Evolutionary conservation across 2,329 filamentous ascomycete genomes (phyloP).

Genomic region (Diaporthe citriasiana): DNA sequence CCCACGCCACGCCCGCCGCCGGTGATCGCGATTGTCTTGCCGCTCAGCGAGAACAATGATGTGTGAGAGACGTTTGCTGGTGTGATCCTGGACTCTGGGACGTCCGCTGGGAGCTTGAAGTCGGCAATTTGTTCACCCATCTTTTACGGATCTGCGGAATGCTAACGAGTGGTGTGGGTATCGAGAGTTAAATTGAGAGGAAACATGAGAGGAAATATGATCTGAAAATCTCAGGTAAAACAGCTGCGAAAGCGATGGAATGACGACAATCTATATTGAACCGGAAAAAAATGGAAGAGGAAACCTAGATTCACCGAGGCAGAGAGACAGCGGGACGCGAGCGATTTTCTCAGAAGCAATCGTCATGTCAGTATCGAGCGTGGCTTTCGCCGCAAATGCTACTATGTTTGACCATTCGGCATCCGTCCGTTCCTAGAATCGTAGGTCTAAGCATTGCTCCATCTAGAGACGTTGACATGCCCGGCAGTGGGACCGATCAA

Average conservation of each 20-base stretch:
- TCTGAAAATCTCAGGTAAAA: neutral
- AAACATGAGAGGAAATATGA: too few relatives aligned
- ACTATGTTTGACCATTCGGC: neutral
- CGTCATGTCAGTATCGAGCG: neutral
- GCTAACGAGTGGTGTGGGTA: neutral
- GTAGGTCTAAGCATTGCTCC: conserved; percentile 31
- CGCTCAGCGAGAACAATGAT: conserved; percentile 19
- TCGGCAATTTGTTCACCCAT: conserved; percentile 31
- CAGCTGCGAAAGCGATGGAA: neutral
- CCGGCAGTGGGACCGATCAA: neutral
- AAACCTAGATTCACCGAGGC: neutral
- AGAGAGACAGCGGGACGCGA: neutral
- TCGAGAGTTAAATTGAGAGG: neutral
- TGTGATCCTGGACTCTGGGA: conserved; percentile 32
- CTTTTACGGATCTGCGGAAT: neutral
- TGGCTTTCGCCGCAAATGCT: neutral
- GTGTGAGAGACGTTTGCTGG: conserved; percentile 27
- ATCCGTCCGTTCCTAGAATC: conserved; percentile 15
- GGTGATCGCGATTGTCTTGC: conserved; percentile 60
- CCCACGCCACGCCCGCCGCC: conserved; percentile 66
- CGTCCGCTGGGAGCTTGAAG: conserved; percentile 21
- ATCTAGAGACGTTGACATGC: neutral
- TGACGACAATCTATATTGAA: conserved; percentile 5
- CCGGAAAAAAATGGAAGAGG: neutral
- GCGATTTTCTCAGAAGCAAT: conserved; percentile 29